Percentiles rank a stretch among this genome's conserved stretches.
These are phyloP conservation scores for Quercus phellos DNA, from an alignment of 331 rosid genomes.

Conservation along the genomic window DNA sequence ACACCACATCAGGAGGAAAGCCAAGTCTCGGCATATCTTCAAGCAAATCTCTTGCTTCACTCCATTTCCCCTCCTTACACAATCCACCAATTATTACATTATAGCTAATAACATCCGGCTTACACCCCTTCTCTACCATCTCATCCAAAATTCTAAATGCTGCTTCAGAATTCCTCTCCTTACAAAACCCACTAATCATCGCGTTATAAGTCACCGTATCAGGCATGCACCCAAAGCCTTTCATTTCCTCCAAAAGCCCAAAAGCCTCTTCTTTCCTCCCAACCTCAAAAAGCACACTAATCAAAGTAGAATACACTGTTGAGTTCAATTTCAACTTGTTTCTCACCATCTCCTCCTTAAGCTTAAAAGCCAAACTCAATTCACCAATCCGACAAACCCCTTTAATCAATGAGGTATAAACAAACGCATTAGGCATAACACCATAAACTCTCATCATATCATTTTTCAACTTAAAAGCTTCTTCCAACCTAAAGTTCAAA, in stretches of 20 bases:
- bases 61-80: slow-evolving; percentile 58
- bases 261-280: slow-evolving; percentile 55
- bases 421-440: slow-evolving; percentile 35
- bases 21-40: slow-evolving; percentile 63
- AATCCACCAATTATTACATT: slow-evolving; percentile 53
- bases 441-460: slow-evolving; percentile 38
- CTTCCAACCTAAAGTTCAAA: slow-evolving; percentile 18
- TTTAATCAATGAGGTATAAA: slow-evolving; percentile 50
- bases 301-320: slow-evolving; percentile 47
- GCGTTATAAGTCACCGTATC: slow-evolving; percentile 64
- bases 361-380: slow-evolving; percentile 35
- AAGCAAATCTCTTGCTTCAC: slow-evolving; percentile 60
- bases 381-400: slow-evolving; percentile 52
- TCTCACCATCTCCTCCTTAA: slow-evolving; percentile 66
- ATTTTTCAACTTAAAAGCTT: slow-evolving; percentile 54
- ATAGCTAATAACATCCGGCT: slow-evolving; percentile 61
- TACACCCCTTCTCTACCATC: slow-evolving; percentile 41
- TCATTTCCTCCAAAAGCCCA: slow-evolving; percentile 55
- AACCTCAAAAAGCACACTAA: slow-evolving; percentile 41
- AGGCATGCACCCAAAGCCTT: slow-evolving; percentile 36
- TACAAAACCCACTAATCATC: slow-evolving; percentile 60
- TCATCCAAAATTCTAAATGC: slow-evolving; percentile 56
- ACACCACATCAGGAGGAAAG: slow-evolving; percentile 47
- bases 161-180: slow-evolving; percentile 46
- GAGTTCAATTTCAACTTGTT: slow-evolving; percentile 36